Evolutionary conservation across 73 alveolate genomes (phyloP).

Genomic region (Durusdinium trenchii): DNA sequence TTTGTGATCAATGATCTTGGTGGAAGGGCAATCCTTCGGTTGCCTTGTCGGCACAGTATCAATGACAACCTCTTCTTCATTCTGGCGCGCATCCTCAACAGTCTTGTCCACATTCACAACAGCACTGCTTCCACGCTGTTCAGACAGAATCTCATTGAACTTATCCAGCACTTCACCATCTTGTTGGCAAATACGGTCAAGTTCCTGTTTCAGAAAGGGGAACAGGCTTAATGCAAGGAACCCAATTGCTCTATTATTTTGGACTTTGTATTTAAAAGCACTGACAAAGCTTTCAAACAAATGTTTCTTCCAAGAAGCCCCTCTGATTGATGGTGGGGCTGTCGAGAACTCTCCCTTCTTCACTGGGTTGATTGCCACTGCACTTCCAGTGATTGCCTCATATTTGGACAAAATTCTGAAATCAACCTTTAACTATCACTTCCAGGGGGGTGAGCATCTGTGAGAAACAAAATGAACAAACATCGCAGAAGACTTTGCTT

Average conservation of each 20-base stretch:
- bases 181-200: slow-evolving; percentile 10
- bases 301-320: background rate
- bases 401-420: too few relatives aligned
- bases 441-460: too few relatives aligned
- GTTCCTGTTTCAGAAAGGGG: background rate
- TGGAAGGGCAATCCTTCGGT: background rate
- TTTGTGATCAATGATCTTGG: background rate
- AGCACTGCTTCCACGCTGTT: background rate
- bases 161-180: slow-evolving; percentile 14
- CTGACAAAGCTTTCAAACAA: background rate
- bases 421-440: too few relatives aligned
- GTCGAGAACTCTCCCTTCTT: background rate
- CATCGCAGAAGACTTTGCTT: too few relatives aligned
- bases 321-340: background rate
- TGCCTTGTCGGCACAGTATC: background rate
- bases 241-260: background rate
- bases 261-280: background rate
- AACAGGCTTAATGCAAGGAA: background rate
- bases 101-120: background rate
- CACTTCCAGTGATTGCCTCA: background rate
- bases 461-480: background rate
- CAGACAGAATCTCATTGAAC: background rate
- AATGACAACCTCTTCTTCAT: background rate
- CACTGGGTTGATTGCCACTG: slow-evolving; percentile 2
- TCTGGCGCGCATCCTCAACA: background rate